Conservation (phyloP, 257 asterid species). For the Penstemon newberryi region DNA sequence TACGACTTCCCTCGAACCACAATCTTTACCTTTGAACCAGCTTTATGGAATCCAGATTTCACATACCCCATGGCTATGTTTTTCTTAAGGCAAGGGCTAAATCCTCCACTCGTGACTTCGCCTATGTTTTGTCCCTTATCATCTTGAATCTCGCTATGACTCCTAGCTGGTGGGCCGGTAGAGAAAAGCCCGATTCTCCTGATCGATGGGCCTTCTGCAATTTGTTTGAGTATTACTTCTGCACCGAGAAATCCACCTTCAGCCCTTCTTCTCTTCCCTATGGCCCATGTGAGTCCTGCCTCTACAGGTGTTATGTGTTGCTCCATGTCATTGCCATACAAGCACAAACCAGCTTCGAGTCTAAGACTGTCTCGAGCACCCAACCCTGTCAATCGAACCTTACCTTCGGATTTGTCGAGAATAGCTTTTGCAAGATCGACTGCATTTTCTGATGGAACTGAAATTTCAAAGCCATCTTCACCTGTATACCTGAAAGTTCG, state of each 20-base stretch:
- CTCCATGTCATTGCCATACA: conserved; percentile 97
- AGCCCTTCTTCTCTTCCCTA: conserved; percentile 93
- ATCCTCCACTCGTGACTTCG: conserved; percentile 96
- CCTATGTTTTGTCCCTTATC: conserved; percentile 80
- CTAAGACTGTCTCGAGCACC: conserved; percentile 99
- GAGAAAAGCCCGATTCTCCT: conserved; percentile 86
- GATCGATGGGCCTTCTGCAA: conserved; percentile 72
- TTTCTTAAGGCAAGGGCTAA: conserved; percentile 94
- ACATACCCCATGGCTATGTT: conserved; percentile 98
- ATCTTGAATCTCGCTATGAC: conserved; percentile 91
- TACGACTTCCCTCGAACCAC: conserved; percentile 73
- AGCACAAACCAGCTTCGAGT: conserved; percentile 90
- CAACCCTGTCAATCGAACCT: conserved; percentile 73
- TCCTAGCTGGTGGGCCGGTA: conserved; percentile 86
- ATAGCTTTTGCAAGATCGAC: conserved; percentile 92
- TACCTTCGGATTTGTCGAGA: conserved; percentile 89
- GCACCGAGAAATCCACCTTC: conserved; percentile 98
- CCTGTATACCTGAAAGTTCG: conserved; percentile 81
- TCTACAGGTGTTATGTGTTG: conserved; percentile 92
- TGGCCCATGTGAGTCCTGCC: conserved; percentile 97
- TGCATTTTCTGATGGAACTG: conserved; percentile 88
- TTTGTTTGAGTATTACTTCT: conserved; percentile 81
- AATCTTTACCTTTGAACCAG: conserved; percentile 76
- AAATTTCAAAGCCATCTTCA: conserved; percentile 97
- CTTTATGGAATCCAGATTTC: conserved; percentile 82